These are phyloP conservation scores for Ustilago loliicola DNA, from an alignment of 1,284 basidiomycete species.

Conservation along the genomic window DNA sequence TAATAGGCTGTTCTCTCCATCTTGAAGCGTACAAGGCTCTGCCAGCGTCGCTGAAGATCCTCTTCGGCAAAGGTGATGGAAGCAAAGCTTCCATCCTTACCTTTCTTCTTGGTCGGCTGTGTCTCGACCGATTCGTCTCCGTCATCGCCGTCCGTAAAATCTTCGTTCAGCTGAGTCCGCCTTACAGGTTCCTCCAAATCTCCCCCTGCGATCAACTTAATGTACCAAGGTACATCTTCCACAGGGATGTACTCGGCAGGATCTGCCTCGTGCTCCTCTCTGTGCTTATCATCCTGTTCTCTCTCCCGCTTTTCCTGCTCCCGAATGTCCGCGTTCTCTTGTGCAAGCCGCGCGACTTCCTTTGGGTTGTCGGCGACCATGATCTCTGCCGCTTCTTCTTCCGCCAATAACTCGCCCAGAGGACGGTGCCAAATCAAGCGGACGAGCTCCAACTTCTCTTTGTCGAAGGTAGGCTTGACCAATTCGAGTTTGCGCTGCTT, in stretches of 20 bases:
- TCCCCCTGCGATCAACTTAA: not conserved
- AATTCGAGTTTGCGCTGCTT: not conserved
- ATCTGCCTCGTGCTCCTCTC: not conserved
- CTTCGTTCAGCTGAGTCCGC: not conserved
- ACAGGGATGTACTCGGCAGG: not conserved
- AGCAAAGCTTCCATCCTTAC: not conserved
- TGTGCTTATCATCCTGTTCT: not conserved
- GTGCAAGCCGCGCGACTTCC: not conserved
- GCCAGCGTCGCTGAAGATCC: slow-evolving; percentile 1
- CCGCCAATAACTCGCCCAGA: not conserved
- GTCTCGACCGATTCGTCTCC: not conserved
- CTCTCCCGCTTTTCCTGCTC: not conserved
- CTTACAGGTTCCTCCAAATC: not conserved
- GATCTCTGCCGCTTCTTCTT: slow-evolving; percentile 1
- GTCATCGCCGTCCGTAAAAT: not conserved
- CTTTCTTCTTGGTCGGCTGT: not conserved
- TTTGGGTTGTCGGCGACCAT: not conserved
- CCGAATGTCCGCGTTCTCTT: not conserved
- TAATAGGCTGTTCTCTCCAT: not conserved
- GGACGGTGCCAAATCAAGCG: not conserved
- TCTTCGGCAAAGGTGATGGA: not conserved
- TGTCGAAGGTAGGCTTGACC: not conserved
- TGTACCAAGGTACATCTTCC: not conserved
- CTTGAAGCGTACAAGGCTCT: not conserved
- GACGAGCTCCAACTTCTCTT: not conserved